Evolutionary conservation across 2,329 filamentous ascomycete species (phyloP).

Genomic region (Paraconiothyrium sp.): DNA sequence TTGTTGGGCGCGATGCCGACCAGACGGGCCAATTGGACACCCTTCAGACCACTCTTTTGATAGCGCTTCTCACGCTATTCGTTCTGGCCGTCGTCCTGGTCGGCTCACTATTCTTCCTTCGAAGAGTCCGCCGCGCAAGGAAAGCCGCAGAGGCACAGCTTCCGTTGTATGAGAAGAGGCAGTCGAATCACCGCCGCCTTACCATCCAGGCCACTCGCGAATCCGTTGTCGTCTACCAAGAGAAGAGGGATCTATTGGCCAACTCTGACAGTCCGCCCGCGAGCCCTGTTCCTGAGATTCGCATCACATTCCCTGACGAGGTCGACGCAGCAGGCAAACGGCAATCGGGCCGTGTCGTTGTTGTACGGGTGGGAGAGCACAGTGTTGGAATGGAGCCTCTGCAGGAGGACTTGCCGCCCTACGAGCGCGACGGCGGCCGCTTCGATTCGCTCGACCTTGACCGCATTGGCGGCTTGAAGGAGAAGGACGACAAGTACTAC

Average conservation of each 20-base stretch:
- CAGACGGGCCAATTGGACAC: conserved; percentile 61
- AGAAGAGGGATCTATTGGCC: conserved; percentile 80
- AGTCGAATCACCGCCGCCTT: conserved; percentile 65
- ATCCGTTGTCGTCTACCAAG: conserved; percentile 77
- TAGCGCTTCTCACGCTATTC: conserved; percentile 80
- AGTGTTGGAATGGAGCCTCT: conserved; percentile 90
- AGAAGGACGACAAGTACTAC: conserved; percentile 74
- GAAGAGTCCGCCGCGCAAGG: conserved; percentile 66
- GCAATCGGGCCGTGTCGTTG: conserved; percentile 86
- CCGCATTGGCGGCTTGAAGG: conserved; percentile 90
- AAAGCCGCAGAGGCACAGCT: conserved; percentile 61
- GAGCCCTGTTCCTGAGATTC: conserved; percentile 89
- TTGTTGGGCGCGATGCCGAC: conserved; percentile 59
- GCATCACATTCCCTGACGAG: conserved; percentile 97
- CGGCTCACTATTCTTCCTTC: conserved; percentile 75
- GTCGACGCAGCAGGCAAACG: conserved; percentile 82
- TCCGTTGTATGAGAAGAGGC: conserved; percentile 72
- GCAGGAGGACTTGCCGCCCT: conserved; percentile 82
- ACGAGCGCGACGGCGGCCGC: conserved; percentile 81
- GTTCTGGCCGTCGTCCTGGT: conserved; percentile 75
- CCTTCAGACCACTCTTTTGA: conserved; percentile 78
- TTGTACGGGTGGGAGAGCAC: conserved; percentile 89
- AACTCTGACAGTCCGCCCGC: conserved; percentile 79
- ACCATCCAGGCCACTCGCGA: conserved; percentile 68
- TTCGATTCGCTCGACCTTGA: conserved; percentile 97